Percentiles rank a stretch among this genome's conserved stretches.
Evolutionary conservation across 345 rosid genomes (phyloP).

Genomic region (Aquilaria yunnanensis): DNA sequence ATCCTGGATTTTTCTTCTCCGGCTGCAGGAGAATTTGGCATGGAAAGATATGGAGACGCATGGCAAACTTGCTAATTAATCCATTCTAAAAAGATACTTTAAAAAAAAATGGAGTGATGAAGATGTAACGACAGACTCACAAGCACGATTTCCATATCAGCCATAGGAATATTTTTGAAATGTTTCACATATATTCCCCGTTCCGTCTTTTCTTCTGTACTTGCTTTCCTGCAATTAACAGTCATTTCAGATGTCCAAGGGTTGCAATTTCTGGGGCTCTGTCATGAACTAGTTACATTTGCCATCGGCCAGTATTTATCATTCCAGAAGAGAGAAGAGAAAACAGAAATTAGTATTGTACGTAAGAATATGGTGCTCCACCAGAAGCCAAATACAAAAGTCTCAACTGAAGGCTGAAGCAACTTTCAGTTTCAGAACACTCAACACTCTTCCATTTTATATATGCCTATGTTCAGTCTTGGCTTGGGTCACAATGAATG

Average conservation of each 20-base stretch:
- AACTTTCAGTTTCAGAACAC: too few relatives aligned
- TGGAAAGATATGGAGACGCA: background rate
- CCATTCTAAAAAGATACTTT: background rate
- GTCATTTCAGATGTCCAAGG: slow-evolving; percentile 10
- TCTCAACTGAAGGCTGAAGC: too few relatives aligned
- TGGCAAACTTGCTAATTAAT: slow-evolving; percentile 1
- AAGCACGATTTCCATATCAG: slow-evolving; percentile 97
- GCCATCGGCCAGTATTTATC: too few relatives aligned
- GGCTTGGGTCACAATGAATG: too few relatives aligned
- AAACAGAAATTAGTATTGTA: too few relatives aligned
- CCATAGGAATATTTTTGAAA: slow-evolving; percentile 99
- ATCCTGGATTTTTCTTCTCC: slow-evolving; percentile 93
- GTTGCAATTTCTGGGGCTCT: background rate
- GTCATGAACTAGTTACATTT: slow-evolving; percentile 2
- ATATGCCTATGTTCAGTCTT: too few relatives aligned
- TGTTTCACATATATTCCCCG: slow-evolving; percentile 83
- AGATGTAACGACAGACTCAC: slow-evolving; percentile 43
- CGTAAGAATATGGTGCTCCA: too few relatives aligned
- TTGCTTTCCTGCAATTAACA: slow-evolving; percentile 51
- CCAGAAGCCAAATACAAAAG: too few relatives aligned
- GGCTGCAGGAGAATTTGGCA: slow-evolving; percentile 40
- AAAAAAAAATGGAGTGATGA: slow-evolving; percentile 5
- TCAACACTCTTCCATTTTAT: too few relatives aligned
- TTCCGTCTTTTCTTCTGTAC: slow-evolving; percentile 45
- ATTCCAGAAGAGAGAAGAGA: background rate